A percentile compares a stretch with the other conserved stretches of the same genome.
Evolutionary conservation across 441 rosid genomes (phyloP).

Genomic region (Populus hybrid): DNA sequence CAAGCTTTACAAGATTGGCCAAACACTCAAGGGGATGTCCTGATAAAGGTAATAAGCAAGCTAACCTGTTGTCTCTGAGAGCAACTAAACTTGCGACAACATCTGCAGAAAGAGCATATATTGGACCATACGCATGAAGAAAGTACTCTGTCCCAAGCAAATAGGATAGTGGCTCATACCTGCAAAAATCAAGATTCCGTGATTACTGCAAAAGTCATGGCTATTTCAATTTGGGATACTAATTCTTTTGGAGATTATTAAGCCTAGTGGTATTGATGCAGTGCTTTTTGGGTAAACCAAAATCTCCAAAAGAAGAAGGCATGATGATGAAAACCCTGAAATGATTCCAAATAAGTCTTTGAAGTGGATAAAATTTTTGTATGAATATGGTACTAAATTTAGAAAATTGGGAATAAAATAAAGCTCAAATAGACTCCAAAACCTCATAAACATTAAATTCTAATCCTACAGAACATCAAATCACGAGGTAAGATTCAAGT

Average conservation of each 20-base stretch:
- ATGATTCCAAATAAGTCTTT: neutral
- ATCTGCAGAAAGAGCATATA: slow-evolving; percentile 91
- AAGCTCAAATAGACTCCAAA: neutral
- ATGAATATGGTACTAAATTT: neutral
- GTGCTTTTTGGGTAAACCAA: neutral
- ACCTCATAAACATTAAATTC: neutral
- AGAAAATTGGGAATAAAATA: neutral
- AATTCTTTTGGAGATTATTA: neutral
- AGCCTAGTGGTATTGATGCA: neutral
- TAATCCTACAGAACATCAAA: neutral
- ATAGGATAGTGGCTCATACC: slow-evolving; percentile 80
- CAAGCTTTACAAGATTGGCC: neutral
- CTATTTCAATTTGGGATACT: neutral
- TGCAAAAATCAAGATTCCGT: slow-evolving; percentile 30
- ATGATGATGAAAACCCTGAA: neutral
- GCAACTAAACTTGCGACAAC: slow-evolving; percentile 85
- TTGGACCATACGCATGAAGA: slow-evolving; percentile 95
- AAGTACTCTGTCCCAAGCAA: slow-evolving; percentile 83
- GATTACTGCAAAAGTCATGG: slow-evolving; percentile 8
- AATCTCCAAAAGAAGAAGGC: neutral
- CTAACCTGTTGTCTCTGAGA: slow-evolving; percentile 79
- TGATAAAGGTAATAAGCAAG: slow-evolving; percentile 12
- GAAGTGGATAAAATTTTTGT: neutral
- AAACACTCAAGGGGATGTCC: neutral
- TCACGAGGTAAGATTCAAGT: neutral